A percentile compares a stretch with the other conserved stretches of the same genome.
Evolutionary conservation across 225 moss, liverwort and hornwort genomes (phyloP).

Genomic region (Antitrichia curtipendula): DNA sequence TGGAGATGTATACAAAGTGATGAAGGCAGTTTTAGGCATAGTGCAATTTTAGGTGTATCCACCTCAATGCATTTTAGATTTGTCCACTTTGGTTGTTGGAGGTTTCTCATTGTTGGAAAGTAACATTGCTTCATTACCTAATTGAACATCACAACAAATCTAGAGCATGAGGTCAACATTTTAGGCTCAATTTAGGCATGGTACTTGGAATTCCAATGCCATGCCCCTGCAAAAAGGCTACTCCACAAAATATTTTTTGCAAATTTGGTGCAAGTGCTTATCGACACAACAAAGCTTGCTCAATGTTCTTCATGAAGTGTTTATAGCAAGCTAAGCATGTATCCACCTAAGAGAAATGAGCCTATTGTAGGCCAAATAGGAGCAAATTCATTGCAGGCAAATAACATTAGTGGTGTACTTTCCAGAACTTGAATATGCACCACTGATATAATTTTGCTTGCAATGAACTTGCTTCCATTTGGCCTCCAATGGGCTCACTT

Average conservation of each 20-base stretch:
- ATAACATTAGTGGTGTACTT: not conserved
- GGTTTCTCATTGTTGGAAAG: not conserved
- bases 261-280: not conserved
- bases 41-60: too few species aligned
- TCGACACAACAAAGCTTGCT: not conserved
- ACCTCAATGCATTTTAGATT: too few species aligned
- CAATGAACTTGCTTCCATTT: not conserved
- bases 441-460: not conserved
- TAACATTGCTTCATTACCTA: too few species aligned
- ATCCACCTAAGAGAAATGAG: not conserved
- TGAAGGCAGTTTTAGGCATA: too few species aligned
- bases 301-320: too few species aligned
- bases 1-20: too few species aligned
- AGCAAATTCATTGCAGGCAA: too few species aligned
- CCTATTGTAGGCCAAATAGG: too few species aligned
- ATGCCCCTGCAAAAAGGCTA: too few species aligned
- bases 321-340: not conserved
- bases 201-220: accelerated
- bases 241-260: accelerated
- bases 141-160: too few species aligned
- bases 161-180: not conserved
- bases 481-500: not conserved
- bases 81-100: not conserved
- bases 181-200: accelerated
- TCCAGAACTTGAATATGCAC: not conserved